Evolutionary conservation across 192 early-diverging fungal genomes (phyloP), one percentile per base, ranked within the genome.

Genomic region (Diversispora epigaea): DNA sequence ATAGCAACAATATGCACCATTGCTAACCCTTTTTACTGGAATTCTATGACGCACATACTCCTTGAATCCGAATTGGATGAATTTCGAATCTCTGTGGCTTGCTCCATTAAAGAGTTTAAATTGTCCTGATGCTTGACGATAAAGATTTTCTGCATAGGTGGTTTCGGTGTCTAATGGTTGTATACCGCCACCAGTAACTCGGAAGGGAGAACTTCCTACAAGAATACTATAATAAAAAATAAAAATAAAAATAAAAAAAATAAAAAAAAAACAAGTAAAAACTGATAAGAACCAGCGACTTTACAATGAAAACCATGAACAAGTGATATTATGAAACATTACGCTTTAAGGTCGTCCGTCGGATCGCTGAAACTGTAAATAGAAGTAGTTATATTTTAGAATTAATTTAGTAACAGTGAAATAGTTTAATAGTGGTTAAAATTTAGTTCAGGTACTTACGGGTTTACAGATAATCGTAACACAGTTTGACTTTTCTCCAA

Each of bases 1-100:
- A 5, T 69, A 69, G 15, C 68, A 69, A 15, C 17, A 40, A 25
- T 69, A 69, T 14, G 68, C 68, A 0, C 68, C 68, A 32, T 69
- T 69, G 19, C 21, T 52, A 4, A 69, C 68, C 19, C 68, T 45
- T 50, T 69, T 69, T 25, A 69, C 39, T 17, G 68, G 68, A 40
- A 69, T 69, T 54, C 22, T 69, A 55, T 69, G 45, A 17, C 50
- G 68, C 5, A 69, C 68, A 41, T 54, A 69, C 52, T 69, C 68
- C 3, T 69, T 69, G 15, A 69, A 69, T 40, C 68, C 68, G 12
- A 69, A 69, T 69, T 49, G 68, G 4, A 22, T 19, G 12, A 69
- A 52, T 8, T 45, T 32, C 4, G 21, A 47, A 22, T 49, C 68
- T 0, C 11, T 54, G 39, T 69, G 68, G 1, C 19, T 22, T 10